phyloP scores from a whole-genome alignment of 495 filamentous ascomycete genomes.

The Neurospora terricola region DNA sequence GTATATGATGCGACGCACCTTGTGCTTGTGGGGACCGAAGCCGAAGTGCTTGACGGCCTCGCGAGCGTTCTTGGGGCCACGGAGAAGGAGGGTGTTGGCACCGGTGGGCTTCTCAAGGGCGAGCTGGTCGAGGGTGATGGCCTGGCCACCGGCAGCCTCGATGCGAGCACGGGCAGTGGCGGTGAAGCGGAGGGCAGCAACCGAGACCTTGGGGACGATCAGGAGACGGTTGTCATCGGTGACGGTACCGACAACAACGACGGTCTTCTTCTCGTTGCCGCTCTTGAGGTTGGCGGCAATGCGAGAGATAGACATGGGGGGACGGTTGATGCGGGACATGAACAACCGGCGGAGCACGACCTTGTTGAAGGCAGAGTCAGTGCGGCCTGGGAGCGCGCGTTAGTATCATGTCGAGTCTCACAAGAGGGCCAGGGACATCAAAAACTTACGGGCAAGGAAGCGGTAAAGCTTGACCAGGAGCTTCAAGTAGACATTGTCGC shows the following conservation, averaged over 20 bases:
- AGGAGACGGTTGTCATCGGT: conserved; percentile 94
- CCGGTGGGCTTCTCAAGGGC: conserved; percentile 88
- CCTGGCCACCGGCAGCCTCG: conserved; percentile 84
- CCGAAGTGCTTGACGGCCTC: conserved; percentile 99
- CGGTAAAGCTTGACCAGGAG: conserved; percentile 98
- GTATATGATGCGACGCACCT: conserved; percentile 47
- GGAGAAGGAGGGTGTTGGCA: conserved; percentile 85
- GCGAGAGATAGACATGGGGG: conserved; percentile 85
- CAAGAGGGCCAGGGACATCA: not conserved
- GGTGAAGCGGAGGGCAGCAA: conserved; percentile 93
- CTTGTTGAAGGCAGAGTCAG: conserved; percentile 95
- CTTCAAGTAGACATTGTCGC: conserved; percentile 95
- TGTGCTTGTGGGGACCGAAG: conserved; percentile 91
- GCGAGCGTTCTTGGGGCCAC: conserved; percentile 91
- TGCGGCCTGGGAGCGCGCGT: conserved; percentile 55
- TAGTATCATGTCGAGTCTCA: not conserved
- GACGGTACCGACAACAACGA: conserved; percentile 86
- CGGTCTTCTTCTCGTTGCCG: conserved; percentile 70
- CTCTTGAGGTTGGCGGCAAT: conserved; percentile 64
- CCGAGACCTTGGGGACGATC: conserved; percentile 75
- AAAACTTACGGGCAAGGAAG: conserved; percentile 86
- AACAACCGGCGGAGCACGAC: conserved; percentile 91
- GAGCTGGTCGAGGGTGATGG: conserved; percentile 90
- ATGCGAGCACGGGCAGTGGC: conserved; percentile 91
- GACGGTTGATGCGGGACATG: conserved; percentile 95